These are phyloP conservation scores for Stenogyne calaminthoides DNA, from an alignment of 305 asterid genomes.

Conservation along the genomic window DNA sequence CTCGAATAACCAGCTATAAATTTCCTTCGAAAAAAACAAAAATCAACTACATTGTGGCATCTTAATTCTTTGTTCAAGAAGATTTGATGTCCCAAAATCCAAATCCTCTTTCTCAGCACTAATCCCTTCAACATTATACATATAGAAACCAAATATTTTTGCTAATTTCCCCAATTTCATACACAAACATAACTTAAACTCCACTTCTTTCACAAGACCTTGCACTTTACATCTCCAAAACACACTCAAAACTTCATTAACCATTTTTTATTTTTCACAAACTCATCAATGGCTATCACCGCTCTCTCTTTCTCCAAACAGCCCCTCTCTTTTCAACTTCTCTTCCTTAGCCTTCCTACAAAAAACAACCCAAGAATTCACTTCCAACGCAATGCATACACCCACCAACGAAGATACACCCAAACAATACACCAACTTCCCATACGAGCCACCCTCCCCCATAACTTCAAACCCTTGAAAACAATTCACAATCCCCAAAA, in stretches of 20 bases:
- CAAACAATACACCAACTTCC: conserved; percentile 64
- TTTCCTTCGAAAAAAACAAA: too few species aligned
- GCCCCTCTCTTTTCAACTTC: conserved; percentile 76
- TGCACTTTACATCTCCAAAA: too few species aligned
- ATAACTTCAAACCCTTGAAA: conserved; percentile 81
- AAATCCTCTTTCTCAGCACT: too few species aligned
- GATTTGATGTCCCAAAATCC: too few species aligned
- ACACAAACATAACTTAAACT: not conserved
- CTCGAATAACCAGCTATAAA: too few species aligned
- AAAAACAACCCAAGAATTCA: conserved; percentile 88
- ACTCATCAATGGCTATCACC: conserved; percentile 43
- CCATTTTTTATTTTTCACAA: too few species aligned
- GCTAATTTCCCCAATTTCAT: too few species aligned
- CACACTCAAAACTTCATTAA: too few species aligned
- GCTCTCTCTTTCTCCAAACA: conserved; percentile 64
- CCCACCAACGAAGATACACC: conserved; percentile 74
- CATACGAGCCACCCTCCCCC: conserved; percentile 60
- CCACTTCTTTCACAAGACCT: not conserved
- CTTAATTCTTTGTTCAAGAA: too few species aligned
- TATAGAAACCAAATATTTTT: too few species aligned
- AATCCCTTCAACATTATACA: too few species aligned
- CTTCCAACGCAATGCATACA: conserved; percentile 71
- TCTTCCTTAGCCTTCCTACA: conserved; percentile 89
- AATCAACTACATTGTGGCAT: too few species aligned
- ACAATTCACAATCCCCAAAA: conserved; percentile 76